Base-by-base conservation (phyloP, 768 basidiomycete genomes). In the Boletus edulis region DNA sequence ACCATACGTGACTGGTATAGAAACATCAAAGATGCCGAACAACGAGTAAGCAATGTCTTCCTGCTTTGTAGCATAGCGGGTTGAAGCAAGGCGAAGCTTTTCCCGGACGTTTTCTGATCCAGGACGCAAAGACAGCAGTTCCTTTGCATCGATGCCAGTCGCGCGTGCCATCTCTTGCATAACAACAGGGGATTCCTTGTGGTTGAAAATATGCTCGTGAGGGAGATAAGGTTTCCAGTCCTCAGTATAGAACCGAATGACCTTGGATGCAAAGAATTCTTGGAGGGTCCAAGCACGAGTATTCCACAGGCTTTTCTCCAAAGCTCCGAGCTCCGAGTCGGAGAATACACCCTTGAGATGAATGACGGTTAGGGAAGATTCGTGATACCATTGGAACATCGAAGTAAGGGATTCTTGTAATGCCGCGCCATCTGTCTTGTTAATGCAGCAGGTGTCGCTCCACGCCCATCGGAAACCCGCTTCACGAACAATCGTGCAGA, bases 1-100 rank as follows among this genome's bases (percentile, higher is more conserved):
- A 3, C 69, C 69, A 27, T 69, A 69, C 6, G 37, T 49, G 29
- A 62, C 44, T 4, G 57, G 57, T 3, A 69, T 49, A 1, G 52
- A 45, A 14, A 62, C 57, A 15, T 64, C 54, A 31, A 69, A 62
- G 24, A 69, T 59, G 1, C 67, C 69, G 39, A 70, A 51, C 18
- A 69, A 34, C 1, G 62, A 68, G 52, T 69, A 69, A 12, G 67
- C 64, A 0, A 55, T 52, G 24, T 69, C 68, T 51, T 69, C 68
- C 12, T 51, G 47, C 15, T 49, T 46, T 2, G 69, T 71, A 12
- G 68, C 63, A 4, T 22, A 27, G 11, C 68, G 57, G 10, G 34
- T 56, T 2, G 69, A 59, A 7, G 65, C 68, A 20, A 63, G 60
- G 39, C 47, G 48, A 2, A 69, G 58, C 50, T 55, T 67, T 39